Conservation (phyloP, 2,329 filamentous ascomycete genomes). For the Fusarium ramigenum region DNA sequence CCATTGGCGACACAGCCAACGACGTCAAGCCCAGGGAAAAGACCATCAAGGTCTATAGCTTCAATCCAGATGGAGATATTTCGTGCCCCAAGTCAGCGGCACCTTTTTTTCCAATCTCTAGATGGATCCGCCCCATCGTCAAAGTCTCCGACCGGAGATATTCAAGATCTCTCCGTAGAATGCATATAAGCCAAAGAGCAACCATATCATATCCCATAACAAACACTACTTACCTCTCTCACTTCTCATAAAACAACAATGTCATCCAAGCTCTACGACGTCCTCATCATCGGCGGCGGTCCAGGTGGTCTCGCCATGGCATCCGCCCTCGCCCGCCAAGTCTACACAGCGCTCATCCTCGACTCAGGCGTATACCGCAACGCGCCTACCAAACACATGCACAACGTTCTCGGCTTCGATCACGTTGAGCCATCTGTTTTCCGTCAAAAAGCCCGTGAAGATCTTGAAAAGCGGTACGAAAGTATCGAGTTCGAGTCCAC, state of each 20-base stretch:
- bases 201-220: not conserved
- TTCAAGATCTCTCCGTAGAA: constrained; percentile 17
- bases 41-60: accelerated
- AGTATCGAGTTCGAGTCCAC: constrained; percentile 47
- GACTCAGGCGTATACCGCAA: constrained; percentile 63
- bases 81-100: not conserved
- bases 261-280: constrained; percentile 53
- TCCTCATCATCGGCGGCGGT: constrained; percentile 63
- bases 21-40: not conserved
- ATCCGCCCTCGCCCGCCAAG: constrained; percentile 59
- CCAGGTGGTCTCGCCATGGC: constrained; percentile 61
- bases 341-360: constrained; percentile 58
- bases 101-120: not conserved
- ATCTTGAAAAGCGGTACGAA: constrained; percentile 49
- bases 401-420: constrained; percentile 55
- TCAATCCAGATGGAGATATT: not conserved
- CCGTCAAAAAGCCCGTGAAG: constrained; percentile 46
- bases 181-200: constrained; percentile 12
- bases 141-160: constrained; percentile 42
- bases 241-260: not conserved
- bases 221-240: too few relatives aligned
- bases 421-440: constrained; percentile 49
- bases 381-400: constrained; percentile 57
- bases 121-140: not conserved
- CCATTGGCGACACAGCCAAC: not conserved